Evolutionary conservation across 2,329 filamentous ascomycete genomes (phyloP).

Genomic region (Fusarium floridanum): DNA sequence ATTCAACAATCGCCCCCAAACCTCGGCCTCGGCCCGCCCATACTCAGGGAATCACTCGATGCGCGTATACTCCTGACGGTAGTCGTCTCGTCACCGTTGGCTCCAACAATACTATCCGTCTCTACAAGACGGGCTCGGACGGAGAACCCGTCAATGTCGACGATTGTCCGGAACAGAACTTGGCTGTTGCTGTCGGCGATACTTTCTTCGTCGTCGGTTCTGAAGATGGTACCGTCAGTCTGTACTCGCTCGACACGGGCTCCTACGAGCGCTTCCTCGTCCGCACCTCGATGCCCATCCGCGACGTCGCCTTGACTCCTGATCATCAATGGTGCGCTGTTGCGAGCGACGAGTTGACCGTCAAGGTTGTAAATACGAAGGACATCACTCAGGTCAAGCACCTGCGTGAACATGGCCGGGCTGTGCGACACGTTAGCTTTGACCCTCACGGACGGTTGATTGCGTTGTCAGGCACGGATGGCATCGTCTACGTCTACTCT

Average conservation of each 20-base stretch:
- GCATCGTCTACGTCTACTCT: conserved; percentile 90
- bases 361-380: conserved; percentile 87
- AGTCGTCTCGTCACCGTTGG: conserved; percentile 90
- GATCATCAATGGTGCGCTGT: conserved; percentile 92
- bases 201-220: conserved; percentile 90
- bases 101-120: conserved; percentile 91
- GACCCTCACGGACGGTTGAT: conserved; percentile 83
- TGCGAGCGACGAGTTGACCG: conserved; percentile 93
- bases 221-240: conserved; percentile 95
- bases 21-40: conserved; percentile 78
- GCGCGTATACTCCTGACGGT: conserved; percentile 91
- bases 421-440: conserved; percentile 93
- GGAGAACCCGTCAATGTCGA: conserved; percentile 94
- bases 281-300: conserved; percentile 85
- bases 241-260: conserved; percentile 84
- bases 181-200: conserved; percentile 80
- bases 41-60: conserved; percentile 86
- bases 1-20: conserved; percentile 54
- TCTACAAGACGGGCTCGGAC: conserved; percentile 92
- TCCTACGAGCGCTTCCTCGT: conserved; percentile 85
- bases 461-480: conserved; percentile 88
- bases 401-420: conserved; percentile 84
- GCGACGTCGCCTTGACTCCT: conserved; percentile 85
- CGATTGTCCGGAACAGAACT: conserved; percentile 88
- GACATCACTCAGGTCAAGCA: conserved; percentile 83